A percentile compares a stretch with the other conserved stretches of the same genome.
These are phyloP conservation scores for Suillus variegatus DNA, from an alignment of 768 basidiomycete species.

Conservation along the genomic window DNA sequence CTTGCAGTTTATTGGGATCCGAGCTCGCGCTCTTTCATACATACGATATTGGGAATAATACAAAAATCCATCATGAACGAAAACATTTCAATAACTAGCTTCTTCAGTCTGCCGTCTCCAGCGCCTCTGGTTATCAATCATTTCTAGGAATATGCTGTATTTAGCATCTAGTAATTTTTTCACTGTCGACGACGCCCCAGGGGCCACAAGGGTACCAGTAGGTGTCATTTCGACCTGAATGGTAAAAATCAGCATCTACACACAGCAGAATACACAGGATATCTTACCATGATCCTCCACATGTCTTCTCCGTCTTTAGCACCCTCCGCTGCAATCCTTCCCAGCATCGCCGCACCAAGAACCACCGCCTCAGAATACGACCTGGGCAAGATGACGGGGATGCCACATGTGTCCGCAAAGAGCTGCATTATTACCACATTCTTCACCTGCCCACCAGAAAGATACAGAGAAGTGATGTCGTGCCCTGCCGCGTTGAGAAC, in stretches of 20 bases:
- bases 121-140: constrained; percentile 82
- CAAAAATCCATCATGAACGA: background rate
- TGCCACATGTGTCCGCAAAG: constrained; percentile 79
- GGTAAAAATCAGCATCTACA: background rate
- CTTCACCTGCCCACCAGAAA: constrained; percentile 92
- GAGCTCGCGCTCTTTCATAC: background rate
- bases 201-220: constrained; percentile 67
- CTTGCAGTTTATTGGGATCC: background rate
- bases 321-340: constrained; percentile 76
- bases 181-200: constrained; percentile 61
- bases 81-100: constrained; percentile 33
- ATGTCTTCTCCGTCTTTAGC: constrained; percentile 59
- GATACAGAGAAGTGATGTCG: constrained; percentile 78
- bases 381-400: constrained; percentile 82
- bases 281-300: constrained; percentile 89
- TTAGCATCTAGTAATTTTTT: constrained; percentile 84
- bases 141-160: constrained; percentile 90
- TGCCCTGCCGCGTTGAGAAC: constrained; percentile 89
- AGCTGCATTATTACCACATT: constrained; percentile 88
- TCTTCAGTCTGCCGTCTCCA: constrained; percentile 83
- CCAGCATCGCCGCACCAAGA: constrained; percentile 92
- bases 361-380: constrained; percentile 84
- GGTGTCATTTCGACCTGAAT: constrained; percentile 90
- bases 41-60: background rate
- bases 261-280: background rate